A percentile compares a stretch with the other conserved stretches of the same genome.
Evolutionary conservation across 352 stramenopile species (phyloP).

Genomic region (Globisporangium rhizosaccharum): DNA sequence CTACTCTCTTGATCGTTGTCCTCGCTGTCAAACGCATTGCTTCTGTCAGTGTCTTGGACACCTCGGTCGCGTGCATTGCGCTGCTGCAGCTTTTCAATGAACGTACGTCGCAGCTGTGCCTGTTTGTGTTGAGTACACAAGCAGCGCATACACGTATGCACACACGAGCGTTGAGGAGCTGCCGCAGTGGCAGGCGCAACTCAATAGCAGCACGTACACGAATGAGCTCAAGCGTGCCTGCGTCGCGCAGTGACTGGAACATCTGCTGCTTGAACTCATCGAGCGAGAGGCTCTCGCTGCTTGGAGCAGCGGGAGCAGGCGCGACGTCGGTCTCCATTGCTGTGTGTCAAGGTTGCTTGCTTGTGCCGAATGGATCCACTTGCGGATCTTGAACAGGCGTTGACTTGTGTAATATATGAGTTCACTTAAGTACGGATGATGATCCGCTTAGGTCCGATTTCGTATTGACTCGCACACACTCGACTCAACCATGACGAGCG

Average conservation of each 20-base stretch:
- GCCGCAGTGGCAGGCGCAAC: neutral
- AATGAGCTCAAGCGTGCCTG: slow-evolving; percentile 54
- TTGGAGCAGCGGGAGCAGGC: neutral
- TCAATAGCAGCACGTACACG: slow-evolving; percentile 22
- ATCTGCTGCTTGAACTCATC: slow-evolving; percentile 66
- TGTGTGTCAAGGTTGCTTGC: slow-evolving; percentile 73
- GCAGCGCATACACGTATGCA: neutral
- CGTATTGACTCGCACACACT: no score
- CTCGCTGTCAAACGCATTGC: neutral
- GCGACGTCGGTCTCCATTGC: neutral
- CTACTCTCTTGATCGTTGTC: neutral
- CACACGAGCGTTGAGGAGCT: neutral
- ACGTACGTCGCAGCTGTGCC: slow-evolving; percentile 57
- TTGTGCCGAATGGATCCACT: slow-evolving; percentile 67
- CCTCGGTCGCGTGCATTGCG: slow-evolving; percentile 15
- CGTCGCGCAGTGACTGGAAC: slow-evolving; percentile 64
- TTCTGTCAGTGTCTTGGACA: neutral
- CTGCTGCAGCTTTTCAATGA: slow-evolving; percentile 67
- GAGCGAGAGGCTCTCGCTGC: slow-evolving; percentile 34
- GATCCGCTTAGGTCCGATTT: no score
- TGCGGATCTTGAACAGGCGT: slow-evolving; percentile 16
- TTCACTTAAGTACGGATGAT: no score
- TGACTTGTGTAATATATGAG: no score
- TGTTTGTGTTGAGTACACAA: slow-evolving; percentile 11
- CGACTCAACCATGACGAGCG: no score